A percentile compares a stretch with the other conserved stretches of the same genome.
These are phyloP conservation scores for Aspergillus sergii DNA, from an alignment of 2,329 filamentous ascomycete genomes.

Conservation along the genomic window DNA sequence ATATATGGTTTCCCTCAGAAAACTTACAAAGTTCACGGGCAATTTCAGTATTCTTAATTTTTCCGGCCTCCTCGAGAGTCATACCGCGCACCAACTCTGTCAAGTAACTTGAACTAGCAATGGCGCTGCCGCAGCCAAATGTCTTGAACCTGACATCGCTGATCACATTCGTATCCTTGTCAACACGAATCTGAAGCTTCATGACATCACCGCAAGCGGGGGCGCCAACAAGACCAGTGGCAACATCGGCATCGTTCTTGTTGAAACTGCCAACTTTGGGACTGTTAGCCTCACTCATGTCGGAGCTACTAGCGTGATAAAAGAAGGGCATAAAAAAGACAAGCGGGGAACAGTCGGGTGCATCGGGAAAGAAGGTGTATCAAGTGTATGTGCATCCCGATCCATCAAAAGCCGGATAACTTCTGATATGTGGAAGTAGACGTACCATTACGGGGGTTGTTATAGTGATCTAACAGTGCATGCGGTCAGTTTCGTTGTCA, in stretches of 20 bases:
- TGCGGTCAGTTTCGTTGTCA: constrained; percentile 19
- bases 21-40: constrained; percentile 86
- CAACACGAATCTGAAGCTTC: constrained; percentile 91
- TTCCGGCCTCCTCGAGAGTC: constrained; percentile 89
- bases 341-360: too few species aligned
- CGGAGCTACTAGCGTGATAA: constrained; percentile 5
- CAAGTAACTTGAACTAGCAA: constrained; percentile 91
- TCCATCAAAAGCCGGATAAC: not conserved
- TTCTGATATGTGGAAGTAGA: not conserved
- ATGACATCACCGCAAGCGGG: constrained; percentile 91
- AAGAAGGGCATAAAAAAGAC: not conserved
- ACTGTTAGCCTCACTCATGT: constrained; percentile 10
- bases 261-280: constrained; percentile 66
- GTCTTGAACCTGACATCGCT: constrained; percentile 98
- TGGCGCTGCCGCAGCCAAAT: constrained; percentile 91
- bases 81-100: constrained; percentile 95
- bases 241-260: constrained; percentile 80
- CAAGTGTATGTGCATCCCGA: not conserved
- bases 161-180: constrained; percentile 84
- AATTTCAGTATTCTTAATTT: constrained; percentile 96
- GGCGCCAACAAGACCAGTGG: constrained; percentile 88
- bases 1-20: not conserved
- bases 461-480: constrained; percentile 77
- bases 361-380: not conserved
- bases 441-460: constrained; percentile 68